Conservation (phyloP, 2,329 filamentous ascomycete species). For the Cladosporium velox region DNA sequence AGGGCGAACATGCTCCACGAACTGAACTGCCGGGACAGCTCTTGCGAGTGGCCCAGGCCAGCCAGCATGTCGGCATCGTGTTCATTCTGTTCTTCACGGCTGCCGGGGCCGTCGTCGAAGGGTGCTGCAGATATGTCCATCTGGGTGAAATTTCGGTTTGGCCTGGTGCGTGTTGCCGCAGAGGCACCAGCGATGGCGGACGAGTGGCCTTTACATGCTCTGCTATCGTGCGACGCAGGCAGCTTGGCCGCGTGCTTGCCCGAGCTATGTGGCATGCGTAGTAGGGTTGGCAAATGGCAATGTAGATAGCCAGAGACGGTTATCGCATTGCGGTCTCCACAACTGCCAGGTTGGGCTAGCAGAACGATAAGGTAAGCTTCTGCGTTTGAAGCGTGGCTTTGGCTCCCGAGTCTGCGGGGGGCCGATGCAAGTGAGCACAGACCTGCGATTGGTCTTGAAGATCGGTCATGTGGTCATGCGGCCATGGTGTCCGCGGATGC, state of each 20-base stretch:
- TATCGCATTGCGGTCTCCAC: not conserved
- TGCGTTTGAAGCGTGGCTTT: not conserved
- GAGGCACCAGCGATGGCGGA: slow-evolving; percentile 2
- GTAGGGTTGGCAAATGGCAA: not conserved
- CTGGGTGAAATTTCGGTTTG: slow-evolving; percentile 15
- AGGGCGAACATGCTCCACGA: slow-evolving; percentile 60
- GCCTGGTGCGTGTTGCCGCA: not conserved
- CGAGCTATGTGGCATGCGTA: not conserved
- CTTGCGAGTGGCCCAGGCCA: slow-evolving; percentile 47
- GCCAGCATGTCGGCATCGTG: slow-evolving; percentile 45
- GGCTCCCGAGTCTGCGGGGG: not conserved
- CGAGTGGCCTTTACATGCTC: slow-evolving; percentile 12
- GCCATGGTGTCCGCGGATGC: not conserved
- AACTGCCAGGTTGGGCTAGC: not conserved
- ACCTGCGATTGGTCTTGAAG: not conserved
- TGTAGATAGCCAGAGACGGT: not conserved
- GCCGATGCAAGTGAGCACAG: not conserved
- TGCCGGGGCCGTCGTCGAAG: not conserved
- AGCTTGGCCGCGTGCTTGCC: slow-evolving; percentile 14
- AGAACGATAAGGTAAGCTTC: not conserved
- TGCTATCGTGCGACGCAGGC: slow-evolving; percentile 1
- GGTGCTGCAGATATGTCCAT: slow-evolving; percentile 17
- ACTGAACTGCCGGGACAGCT: slow-evolving; percentile 52
- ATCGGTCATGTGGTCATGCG: not conserved
- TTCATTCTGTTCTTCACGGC: slow-evolving; percentile 8